These are phyloP conservation scores for Linderina pennispora DNA, from an alignment of 192 early-diverging fungal species.

Conservation along the genomic window DNA sequence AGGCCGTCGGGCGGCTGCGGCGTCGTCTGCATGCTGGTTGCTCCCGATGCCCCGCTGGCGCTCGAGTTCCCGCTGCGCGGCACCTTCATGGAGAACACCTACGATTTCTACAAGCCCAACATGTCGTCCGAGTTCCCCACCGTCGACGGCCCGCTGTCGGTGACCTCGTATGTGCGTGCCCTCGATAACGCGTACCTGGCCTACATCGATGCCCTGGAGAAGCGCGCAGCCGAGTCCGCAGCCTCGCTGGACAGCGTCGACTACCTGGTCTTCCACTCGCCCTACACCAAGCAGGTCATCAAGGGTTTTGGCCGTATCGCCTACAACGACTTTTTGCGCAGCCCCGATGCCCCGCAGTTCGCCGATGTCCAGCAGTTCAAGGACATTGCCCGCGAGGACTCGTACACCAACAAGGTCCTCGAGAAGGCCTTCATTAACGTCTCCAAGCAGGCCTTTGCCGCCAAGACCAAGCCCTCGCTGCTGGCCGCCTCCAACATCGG, in stretches of 20 bases:
- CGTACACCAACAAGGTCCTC: conserved; percentile 79
- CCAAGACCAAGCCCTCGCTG: conserved; percentile 73
- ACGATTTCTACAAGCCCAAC: conserved; percentile 99
- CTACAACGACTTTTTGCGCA: conserved; percentile 87
- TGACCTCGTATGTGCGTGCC: conserved; percentile 86
- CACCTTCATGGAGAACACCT: conserved; percentile 97
- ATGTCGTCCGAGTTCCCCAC: conserved; percentile 94
- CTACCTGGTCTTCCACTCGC: conserved; percentile 91
- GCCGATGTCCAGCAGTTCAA: conserved; percentile 52
- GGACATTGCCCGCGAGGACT: conserved; percentile 57
- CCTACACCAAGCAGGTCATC: conserved; percentile 95
- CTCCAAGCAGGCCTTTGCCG: conserved; percentile 66
- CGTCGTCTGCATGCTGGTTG: conserved; percentile 86
- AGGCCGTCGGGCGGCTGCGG: conserved; percentile 94
- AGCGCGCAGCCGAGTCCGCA: conserved; percentile 16
- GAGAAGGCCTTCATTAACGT: conserved; percentile 87
- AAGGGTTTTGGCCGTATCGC: conserved; percentile 89
- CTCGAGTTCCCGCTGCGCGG: conserved; percentile 82
- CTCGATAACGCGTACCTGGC: conserved; percentile 84
- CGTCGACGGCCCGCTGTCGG: conserved; percentile 93
- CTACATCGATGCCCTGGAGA: conserved; percentile 71
- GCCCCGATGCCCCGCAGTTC: conserved; percentile 59
- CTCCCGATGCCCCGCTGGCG: conserved; percentile 88
- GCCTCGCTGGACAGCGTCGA: conserved; percentile 56
- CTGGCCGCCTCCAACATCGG: conserved; percentile 85